phyloP scores from a whole-genome alignment of 768 basidiomycete species.

The Suillus spraguei region DNA sequence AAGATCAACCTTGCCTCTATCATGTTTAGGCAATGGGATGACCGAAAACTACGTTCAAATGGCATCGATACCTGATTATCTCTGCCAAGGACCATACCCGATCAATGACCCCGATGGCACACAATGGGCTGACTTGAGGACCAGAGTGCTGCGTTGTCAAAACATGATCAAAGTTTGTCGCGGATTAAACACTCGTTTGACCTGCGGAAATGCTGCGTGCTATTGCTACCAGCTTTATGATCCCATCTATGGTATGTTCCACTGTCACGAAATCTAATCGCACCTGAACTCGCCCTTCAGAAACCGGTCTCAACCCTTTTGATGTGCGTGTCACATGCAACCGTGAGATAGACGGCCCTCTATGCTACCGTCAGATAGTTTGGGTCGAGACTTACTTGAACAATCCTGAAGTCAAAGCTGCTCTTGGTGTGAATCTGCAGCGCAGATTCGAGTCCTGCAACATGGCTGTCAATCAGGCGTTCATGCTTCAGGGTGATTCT shows the following conservation, averaged over 20 bases:
- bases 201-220: constrained; percentile 71
- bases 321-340: constrained; percentile 83
- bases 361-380: constrained; percentile 78
- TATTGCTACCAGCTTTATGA: constrained; percentile 80
- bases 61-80: constrained; percentile 79
- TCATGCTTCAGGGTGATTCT: constrained; percentile 81
- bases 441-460: constrained; percentile 73
- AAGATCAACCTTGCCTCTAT: constrained; percentile 80
- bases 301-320: constrained; percentile 84
- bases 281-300: constrained; percentile 33
- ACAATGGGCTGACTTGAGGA: constrained; percentile 61
- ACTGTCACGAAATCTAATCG: background rate
- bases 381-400: constrained; percentile 95
- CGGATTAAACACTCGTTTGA: constrained; percentile 54
- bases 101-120: constrained; percentile 73
- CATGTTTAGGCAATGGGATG: no score
- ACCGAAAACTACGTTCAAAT: constrained; percentile 80
- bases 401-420: constrained; percentile 70
- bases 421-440: constrained; percentile 69
- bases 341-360: constrained; percentile 61
- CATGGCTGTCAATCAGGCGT: constrained; percentile 78
- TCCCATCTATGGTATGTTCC: constrained; percentile 65
- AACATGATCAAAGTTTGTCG: constrained; percentile 74
- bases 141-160: constrained; percentile 76
- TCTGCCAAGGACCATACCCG: constrained; percentile 81